Base-by-base conservation (phyloP, 441 rosid species). In the California macrophylla region DNA sequence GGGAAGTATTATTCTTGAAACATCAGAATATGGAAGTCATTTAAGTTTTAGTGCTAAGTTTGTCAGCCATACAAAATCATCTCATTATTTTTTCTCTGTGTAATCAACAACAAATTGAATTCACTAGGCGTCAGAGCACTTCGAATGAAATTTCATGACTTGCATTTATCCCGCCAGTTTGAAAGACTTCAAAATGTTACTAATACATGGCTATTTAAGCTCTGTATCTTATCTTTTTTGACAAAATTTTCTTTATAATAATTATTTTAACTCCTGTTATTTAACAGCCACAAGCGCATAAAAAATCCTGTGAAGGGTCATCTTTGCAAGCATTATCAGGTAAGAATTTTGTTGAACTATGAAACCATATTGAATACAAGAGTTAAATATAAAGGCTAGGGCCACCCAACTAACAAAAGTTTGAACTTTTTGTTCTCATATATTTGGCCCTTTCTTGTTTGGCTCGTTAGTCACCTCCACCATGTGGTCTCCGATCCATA, bases 251-350 rank as follows among this genome's bases (percentile, higher is more conserved):
- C 9, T 6, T 20, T 16, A 1, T 18, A 50, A n/a, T 50, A 50
- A 16, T n/a, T 2, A 50, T 50, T 50, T 50, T 50, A 50, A 50
- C 20, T 20, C 9, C 25, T 54, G 61, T 18, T 54, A 20, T 54
- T 18, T 54, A 54, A 18, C 61, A 54, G 61, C 61, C 25, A 8
- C 61, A 54, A 18, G 61, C 61, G 61, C 7, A 54, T 54, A 25
- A 20, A 20, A 20, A 54, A 18, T 54, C 61, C 61, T 8, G 61
- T 54, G 25, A 54, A 54, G 20, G 61, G 61, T 18, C 61, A 54
- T 18, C 25, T 18, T 16, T 54, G 61, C 61, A 54, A 54, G 24
- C 61, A 54, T 54, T 54, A 54, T 54, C 61, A 54, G 61, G 61
- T 54, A 18, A 54, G 10, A 20, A 54, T 38, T 38, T 10, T 6